phyloP scores from a whole-genome alignment of 495 filamentous ascomycete species.

The Podospora anserina region DNA sequence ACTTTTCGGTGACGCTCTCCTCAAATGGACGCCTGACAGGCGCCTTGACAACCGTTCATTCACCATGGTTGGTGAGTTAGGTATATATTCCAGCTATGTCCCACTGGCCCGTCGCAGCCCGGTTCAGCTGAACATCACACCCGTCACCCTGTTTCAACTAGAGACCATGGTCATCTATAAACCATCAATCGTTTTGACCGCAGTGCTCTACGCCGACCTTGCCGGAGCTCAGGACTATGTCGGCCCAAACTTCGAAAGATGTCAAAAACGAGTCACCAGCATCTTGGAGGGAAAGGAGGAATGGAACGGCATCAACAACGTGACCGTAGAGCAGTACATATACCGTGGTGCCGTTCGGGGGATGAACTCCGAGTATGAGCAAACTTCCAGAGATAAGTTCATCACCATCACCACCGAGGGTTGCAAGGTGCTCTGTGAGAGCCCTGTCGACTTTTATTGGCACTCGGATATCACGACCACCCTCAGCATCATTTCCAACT shows the following conservation, averaged over 20 bases:
- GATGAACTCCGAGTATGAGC: not conserved
- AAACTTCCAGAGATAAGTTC: not conserved
- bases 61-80: not conserved
- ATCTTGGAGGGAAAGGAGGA: constrained; percentile 12
- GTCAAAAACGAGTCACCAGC: not conserved
- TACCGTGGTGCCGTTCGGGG: not conserved
- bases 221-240: not conserved
- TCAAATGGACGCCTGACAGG: not conserved
- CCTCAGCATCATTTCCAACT: constrained; percentile 21
- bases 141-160: not conserved
- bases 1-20: not conserved
- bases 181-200: not conserved
- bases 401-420: constrained; percentile 10
- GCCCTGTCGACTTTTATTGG: constrained; percentile 23
- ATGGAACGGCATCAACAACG: constrained; percentile 13
- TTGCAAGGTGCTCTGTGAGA: constrained; percentile 18
- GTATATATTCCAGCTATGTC: not conserved
- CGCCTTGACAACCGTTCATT: not conserved
- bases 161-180: not conserved
- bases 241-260: not conserved
- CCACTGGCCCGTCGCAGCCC: not conserved
- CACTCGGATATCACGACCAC: constrained; percentile 4
- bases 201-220: not conserved
- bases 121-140: not conserved
- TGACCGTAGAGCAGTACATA: not conserved